phyloP scores from a whole-genome alignment of 306 rosid species.

The Medicago arabica region DNA sequence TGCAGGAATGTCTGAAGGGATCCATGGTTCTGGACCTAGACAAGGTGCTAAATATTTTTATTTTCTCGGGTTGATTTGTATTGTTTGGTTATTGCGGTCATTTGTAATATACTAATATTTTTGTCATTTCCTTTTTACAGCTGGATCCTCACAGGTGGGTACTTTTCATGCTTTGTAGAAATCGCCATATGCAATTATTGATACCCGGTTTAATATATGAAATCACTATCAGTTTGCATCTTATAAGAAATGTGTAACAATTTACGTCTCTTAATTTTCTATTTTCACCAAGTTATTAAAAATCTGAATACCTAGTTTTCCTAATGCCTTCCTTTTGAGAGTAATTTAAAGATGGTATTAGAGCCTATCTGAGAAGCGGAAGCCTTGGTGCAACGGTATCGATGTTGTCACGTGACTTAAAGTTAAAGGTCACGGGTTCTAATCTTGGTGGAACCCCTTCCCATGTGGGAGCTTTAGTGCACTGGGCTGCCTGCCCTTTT shows the following conservation, averaged over 20 bases:
- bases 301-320: neutral
- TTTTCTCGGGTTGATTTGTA: slow-evolving; percentile 34
- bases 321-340: too few relatives aligned
- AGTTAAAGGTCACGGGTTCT: too few relatives aligned
- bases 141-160: slow-evolving; percentile 87
- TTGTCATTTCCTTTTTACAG: slow-evolving; percentile 49
- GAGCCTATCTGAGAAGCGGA: too few relatives aligned
- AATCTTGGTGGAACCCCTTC: too few relatives aligned
- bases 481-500: too few relatives aligned
- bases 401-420: too few relatives aligned
- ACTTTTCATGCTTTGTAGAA: slow-evolving; percentile 41
- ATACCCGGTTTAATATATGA: slow-evolving; percentile 37
- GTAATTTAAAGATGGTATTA: too few relatives aligned
- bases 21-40: slow-evolving; percentile 67
- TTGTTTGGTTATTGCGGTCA: neutral
- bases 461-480: too few relatives aligned
- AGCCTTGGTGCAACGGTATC: too few relatives aligned
- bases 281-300: neutral
- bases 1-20: slow-evolving; percentile 64
- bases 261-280: slow-evolving; percentile 5
- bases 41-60: slow-evolving; percentile 61
- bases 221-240: slow-evolving; percentile 32
- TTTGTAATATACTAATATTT: slow-evolving; percentile 46
- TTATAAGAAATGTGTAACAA: slow-evolving; percentile 8
- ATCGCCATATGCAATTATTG: slow-evolving; percentile 41